These are phyloP conservation scores for Calamus simplicifolius DNA, from an alignment of 176 grass and related monocot species.

Conservation along the genomic window DNA sequence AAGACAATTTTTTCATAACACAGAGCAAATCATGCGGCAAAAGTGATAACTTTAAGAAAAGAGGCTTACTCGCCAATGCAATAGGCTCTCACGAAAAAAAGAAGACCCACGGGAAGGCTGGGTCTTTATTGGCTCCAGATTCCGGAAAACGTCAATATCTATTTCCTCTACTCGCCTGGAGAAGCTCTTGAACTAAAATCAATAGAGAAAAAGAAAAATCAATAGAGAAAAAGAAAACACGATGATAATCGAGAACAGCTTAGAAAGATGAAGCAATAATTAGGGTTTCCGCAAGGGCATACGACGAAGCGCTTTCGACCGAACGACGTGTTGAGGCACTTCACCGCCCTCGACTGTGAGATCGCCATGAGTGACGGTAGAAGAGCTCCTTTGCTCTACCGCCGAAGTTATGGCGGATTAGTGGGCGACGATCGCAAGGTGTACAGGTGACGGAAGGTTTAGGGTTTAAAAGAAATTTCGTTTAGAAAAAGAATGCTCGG, in stretches of 20 bases:
- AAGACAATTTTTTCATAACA: no score
- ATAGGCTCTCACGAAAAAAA: constrained; percentile 66
- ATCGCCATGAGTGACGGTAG: constrained; percentile 32
- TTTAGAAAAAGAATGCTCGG: no score
- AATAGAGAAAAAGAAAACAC: background rate
- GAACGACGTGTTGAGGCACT: constrained; percentile 67
- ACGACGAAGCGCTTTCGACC: constrained; percentile 75
- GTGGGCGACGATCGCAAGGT: no score
- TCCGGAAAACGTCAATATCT: constrained; percentile 78
- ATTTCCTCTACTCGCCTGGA: constrained; percentile 75
- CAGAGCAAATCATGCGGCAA: no score
- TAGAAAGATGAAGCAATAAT: background rate
- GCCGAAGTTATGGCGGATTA: no score
- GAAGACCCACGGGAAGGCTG: constrained; percentile 69
- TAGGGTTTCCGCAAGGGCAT: constrained; percentile 13
- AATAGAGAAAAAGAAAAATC: background rate
- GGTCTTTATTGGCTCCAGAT: constrained; percentile 48
- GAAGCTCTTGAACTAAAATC: constrained; percentile 83
- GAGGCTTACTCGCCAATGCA: constrained; percentile 70
- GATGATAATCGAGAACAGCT: constrained; percentile 10
- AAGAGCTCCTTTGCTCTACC: no score
- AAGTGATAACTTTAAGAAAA: background rate
- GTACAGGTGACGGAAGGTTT: no score
- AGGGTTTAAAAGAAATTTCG: no score
- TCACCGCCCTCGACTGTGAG: constrained; percentile 44